Evolutionary conservation across 2,329 filamentous ascomycete species (phyloP), one percentile per base, ranked within the genome.

Genomic region (Elsinoe perseae): DNA sequence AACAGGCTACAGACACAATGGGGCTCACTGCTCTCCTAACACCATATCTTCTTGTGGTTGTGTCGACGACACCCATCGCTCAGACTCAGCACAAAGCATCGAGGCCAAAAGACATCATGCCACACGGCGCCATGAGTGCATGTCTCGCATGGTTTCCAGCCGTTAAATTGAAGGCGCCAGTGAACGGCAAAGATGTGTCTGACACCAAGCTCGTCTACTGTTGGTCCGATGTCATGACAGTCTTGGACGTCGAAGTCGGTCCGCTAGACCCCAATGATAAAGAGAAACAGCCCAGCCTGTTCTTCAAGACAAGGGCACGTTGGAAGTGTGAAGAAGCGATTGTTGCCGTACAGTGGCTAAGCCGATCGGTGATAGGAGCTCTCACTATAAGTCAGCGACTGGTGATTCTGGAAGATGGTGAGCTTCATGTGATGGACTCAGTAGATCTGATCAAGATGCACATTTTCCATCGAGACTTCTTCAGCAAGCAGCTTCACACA

Each of bases 81-180:
- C 91, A 96, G 69, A 98, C 93, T 1, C 93, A 98, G 67, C 88
- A 96, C 70, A 98, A 98, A 72, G 85, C 89, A 18, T 83, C 89
- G 1, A 80, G 93, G 23, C 92, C 93, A 3, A 97, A 95, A 67
- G 92, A 97, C 62, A 83, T 97, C 8, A 84, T 84, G 25, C 87
- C 89, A 1, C 92, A 98, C 68, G 89, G 90, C 66, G 85, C 92
- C 16, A 84, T 98, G 80, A 96, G 88, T 50, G 95, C 92, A 2
- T 95, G 92, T 64, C 73, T 98, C 50, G 90, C 93, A 30, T 98
- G 93, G 93, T 98, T 98, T 67, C 93, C 93, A 1, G 90, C 91
- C 1, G 93, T 98, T 44, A 93, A 88, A 66, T 76, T 98, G 42
- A 97, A 97, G 70, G 81, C 82, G 14, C 80, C 83, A 8, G 84